Evolutionary conservation across 495 filamentous ascomycete genomes (phyloP), one percentile per base, ranked within the genome.

Genomic region (Neurospora sp.): DNA sequence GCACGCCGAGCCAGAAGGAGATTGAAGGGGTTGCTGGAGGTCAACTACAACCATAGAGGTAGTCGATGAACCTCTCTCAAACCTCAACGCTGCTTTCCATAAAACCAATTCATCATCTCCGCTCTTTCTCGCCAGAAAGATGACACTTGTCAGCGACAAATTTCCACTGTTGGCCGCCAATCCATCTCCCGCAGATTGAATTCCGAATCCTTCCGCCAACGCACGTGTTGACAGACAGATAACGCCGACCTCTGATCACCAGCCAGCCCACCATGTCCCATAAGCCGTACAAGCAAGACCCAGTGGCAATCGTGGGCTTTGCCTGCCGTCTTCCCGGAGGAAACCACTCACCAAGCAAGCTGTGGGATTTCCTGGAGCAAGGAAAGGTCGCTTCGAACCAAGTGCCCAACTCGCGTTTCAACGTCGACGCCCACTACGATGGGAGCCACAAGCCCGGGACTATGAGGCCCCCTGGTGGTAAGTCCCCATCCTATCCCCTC

Each of bases 251-350:
- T 4, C 31, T 5, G 4, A 35, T 5, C 40, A 18, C 6, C 44
- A 46, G 18, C 44, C n/a, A 46, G 18, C 44, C n/a, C 44, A 46
- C 44, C 44, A 46, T 46, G 44, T 46, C 44, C 41, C 27, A 31
- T 31, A 31, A 20, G 7, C 44, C n/a, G 7, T 46, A 48, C 44
- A 48, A 20, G 9, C 44, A 48, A 20, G 44, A 48, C 18, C 77
- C 77, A 31, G 76, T 79, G 4, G 77, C 77, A 70, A 73, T 79
- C n/a, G 70, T 79, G 12, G 77, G 77, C 44, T 71, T 41, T 5
- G 74, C 68, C 11, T 77, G 76, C 41, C 74, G 76, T 10, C 75
- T 79, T n/a, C 77, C 77, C 16, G 77, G 77, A 7, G 72, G 40
- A 1, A 46, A 73, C 1, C 20, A 40, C 18, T 72, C 73, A 3